Base-by-base conservation (phyloP, 148 eudicot genomes). In the Amaranthus hypochondriacus region DNA sequence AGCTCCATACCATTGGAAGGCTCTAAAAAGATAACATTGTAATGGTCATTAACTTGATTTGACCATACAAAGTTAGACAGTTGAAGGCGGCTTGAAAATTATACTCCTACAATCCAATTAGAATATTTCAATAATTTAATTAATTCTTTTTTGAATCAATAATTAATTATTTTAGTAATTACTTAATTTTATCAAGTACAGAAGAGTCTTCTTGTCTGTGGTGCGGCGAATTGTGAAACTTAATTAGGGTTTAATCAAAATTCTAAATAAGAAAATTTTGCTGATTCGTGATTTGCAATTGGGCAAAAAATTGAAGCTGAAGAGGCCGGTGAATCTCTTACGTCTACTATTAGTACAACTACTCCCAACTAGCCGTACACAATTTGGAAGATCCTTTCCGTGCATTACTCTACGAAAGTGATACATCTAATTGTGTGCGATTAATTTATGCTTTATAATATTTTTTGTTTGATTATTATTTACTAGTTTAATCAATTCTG, bases 161-260 rank as follows among this genome's bases (percentile, higher is more conserved):
- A 4, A 43, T 3, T 11, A 43, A 7, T 63, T 63, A 11, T 28
- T 28, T 28, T 28, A 28, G 39, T 4, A 14, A 46, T 5, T 42
- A 12, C 6, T 42, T 47, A 47, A 14, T 13, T 46, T 64, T 46
- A 46, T 46, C 52, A 64, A 64, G 68, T 64, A 64, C 68, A 64
- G 8, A 64, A 64, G 68, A 64, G 68, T 64, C 68, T 64, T 9
- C 68, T 64, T 64, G 6, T 42, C 3, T 46, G 68, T 46, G 68
- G 68, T 64, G 68, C 68, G 68, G 68, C 68, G 52, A 64, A 4
- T 14, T 5, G 68, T 64, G 51, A 64, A 64, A 28, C 39, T 28
- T 28, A 28, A 28, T 28, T 28, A 28, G 39, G 39, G 39, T 28
- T 28, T 28, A 28, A 28, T 28, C 39, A 28, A 28, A 64, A 62